A percentile compares a stretch with the other conserved stretches of the same genome.
phyloP scores from a whole-genome alignment of 768 basidiomycete genomes.

The Leucocoprinus leucothites region DNA sequence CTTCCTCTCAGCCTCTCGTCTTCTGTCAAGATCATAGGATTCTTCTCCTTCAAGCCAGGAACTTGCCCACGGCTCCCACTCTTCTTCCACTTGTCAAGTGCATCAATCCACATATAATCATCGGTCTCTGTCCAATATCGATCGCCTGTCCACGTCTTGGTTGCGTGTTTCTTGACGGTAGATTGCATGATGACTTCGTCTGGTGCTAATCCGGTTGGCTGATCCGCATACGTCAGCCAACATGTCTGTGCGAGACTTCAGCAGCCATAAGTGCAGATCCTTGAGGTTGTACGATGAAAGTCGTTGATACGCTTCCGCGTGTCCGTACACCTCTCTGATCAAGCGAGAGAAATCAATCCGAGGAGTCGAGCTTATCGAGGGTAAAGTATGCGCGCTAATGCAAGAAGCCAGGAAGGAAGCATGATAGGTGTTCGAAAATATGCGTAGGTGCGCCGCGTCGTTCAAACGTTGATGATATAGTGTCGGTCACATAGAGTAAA shows the following conservation, averaged over 20 bases:
- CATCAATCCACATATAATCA: constrained; percentile 44
- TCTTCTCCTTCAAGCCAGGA: constrained; percentile 49
- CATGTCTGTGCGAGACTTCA: constrained; percentile 69
- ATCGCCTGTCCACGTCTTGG: background rate
- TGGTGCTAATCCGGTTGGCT: constrained; percentile 64
- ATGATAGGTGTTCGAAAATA: constrained; percentile 69
- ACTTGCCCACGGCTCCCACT: constrained; percentile 43
- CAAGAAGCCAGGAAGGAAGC: constrained; percentile 78
- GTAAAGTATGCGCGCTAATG: constrained; percentile 62
- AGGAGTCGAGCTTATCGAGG: constrained; percentile 47
- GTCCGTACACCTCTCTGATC: constrained; percentile 32
- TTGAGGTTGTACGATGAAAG: constrained; percentile 49
- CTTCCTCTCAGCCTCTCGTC: constrained; percentile 22
- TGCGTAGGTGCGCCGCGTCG: constrained; percentile 38
- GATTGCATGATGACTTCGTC: constrained; percentile 48
- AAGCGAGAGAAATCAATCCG: constrained; percentile 46
- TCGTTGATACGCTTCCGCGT: constrained; percentile 28
- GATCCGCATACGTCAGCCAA: constrained; percentile 69
- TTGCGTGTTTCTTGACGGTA: background rate
- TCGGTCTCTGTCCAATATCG: constrained; percentile 12
- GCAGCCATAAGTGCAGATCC: constrained; percentile 73
- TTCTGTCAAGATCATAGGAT: constrained; percentile 35
- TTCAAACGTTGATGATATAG: constrained; percentile 23
- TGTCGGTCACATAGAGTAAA: constrained; percentile 69
- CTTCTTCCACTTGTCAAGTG: constrained; percentile 45